Evolutionary conservation across 148 eudicot genomes (phyloP), one percentile per base, ranked within the genome.

Genomic region (Dianthus caryophyllus): DNA sequence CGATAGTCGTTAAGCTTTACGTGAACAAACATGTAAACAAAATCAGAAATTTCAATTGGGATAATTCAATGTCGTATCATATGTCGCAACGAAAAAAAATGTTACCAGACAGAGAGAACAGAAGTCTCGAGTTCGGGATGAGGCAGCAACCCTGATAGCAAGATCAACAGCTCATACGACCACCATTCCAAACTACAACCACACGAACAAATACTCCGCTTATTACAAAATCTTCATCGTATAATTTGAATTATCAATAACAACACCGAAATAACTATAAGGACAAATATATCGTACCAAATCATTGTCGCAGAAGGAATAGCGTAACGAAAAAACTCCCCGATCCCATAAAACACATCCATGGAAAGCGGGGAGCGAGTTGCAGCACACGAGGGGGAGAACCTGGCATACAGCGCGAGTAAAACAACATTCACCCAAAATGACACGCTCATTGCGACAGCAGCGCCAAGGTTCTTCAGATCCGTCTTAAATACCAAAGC

Each of bases 221-320:
- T 56, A 44, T 41, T 16, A 52, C 38, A 21, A 53, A 53, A 0
- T 14, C n/a, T n/a, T 53, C 0, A 4, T 14, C 4, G 22, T 26
- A 41, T 9, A 41, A 41, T 6, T 4, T 9, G 44, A 9, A 41
- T 8, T 33, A 33, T 8, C 5, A 3, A 3, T 2, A 33, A 33
- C 39, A 33, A 41, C 8, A 41, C 6, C 6, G 12, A 41, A 41
- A 41, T 9, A 41, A 41, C 5, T 2, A 41, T 4, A 41, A 41
- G 1, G 10, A 30, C 10, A 2, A 59, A 27, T 6, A 24, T 21
- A 44, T 20, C 61, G 62, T 85, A 88, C 96, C 98, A 92, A 38
- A 84, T 46, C 98, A 92, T 89, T 39, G 80, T 69, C 67, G 91
- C 94, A 39, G 98, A 92, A 73, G 96, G 98, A 63, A 92, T 63